Percentiles rank a stretch among this genome's conserved stretches.
Conservation (phyloP, 768 basidiomycete genomes). For the Punctularia strigosozonata region DNA sequence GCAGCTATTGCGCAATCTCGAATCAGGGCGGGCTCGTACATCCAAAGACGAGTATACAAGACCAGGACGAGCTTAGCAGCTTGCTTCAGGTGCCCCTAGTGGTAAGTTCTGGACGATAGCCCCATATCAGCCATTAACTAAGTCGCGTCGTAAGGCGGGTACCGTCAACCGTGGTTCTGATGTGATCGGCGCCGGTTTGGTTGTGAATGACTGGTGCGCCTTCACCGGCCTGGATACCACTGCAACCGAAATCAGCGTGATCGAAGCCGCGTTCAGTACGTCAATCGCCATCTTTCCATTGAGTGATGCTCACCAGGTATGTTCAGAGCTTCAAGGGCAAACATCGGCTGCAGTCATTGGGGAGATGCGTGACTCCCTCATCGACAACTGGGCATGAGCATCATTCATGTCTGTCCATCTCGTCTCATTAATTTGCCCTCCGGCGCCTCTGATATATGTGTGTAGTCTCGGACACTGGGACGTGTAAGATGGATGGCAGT, state of each 20-base stretch:
- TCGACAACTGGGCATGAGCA: slow-evolving; percentile 39
- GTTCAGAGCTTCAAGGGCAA: slow-evolving; percentile 74
- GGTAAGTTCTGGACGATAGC: slow-evolving; percentile 36
- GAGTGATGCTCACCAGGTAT: slow-evolving; percentile 15
- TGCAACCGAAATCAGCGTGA: slow-evolving; percentile 97
- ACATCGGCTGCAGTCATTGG: slow-evolving; percentile 73
- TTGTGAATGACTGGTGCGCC: slow-evolving; percentile 99
- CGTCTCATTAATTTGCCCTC: not conserved
- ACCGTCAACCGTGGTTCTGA: slow-evolving; percentile 98
- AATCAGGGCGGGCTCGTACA: slow-evolving; percentile 98
- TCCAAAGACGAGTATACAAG: slow-evolving; percentile 92
- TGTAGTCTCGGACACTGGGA: too few relatives aligned
- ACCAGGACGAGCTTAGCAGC: slow-evolving; percentile 94
- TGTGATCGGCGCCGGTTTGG: slow-evolving; percentile 92
- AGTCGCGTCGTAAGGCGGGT: slow-evolving; percentile 54
- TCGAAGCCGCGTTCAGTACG: slow-evolving; percentile 95
- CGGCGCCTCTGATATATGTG: too few relatives aligned
- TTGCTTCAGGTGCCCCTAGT: slow-evolving; percentile 91
- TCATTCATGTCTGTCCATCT: too few relatives aligned
- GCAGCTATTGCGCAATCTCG: slow-evolving; percentile 88
- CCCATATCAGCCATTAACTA: not conserved
- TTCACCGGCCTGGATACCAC: slow-evolving; percentile 99
- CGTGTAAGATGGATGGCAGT: too few relatives aligned
- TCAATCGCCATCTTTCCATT: slow-evolving; percentile 11
- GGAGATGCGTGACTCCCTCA: slow-evolving; percentile 84